These are phyloP conservation scores for Podospora pseudopauciseta DNA, from an alignment of 495 filamentous ascomycete genomes.

Conservation along the genomic window DNA sequence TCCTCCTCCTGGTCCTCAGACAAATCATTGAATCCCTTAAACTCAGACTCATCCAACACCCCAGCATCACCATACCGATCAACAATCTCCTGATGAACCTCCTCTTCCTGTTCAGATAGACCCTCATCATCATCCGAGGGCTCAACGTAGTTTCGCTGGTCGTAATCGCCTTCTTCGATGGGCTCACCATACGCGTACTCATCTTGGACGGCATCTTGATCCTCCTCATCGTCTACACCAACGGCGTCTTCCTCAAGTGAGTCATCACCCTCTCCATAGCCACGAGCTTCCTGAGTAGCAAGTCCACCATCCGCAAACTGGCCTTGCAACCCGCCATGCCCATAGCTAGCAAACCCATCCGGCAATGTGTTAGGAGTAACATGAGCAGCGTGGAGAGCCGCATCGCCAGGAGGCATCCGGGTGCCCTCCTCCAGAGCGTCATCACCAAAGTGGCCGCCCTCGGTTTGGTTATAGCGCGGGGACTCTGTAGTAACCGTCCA, in stretches of 20 bases:
- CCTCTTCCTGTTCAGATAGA: conserved; percentile 37
- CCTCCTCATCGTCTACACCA: conserved; percentile 20
- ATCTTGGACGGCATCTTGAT: conserved; percentile 24
- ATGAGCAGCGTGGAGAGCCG: conserved; percentile 12
- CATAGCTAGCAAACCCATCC: conserved; percentile 30
- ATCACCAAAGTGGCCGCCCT: conserved; percentile 26
- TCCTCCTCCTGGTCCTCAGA: conserved; percentile 23
- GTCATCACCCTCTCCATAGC: conserved; percentile 5
- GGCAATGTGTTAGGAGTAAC: conserved; percentile 18
- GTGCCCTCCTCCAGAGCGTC: conserved; percentile 25
- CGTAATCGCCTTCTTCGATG: conserved; percentile 33
- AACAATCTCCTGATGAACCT: conserved; percentile 35
- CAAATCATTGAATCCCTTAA: conserved; percentile 25
- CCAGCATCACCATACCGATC: conserved; percentile 37
- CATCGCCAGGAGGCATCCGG: conserved; percentile 9
- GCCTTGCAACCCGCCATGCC: not conserved
- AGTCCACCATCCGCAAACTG: not conserved
- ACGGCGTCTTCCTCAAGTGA: conserved; percentile 12
- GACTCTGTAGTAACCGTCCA: conserved; percentile 29
- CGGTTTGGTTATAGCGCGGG: conserved; percentile 25
- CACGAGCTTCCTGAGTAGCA: not conserved
- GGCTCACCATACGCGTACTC: conserved; percentile 26
- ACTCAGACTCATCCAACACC: conserved; percentile 36
- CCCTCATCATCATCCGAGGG: conserved; percentile 35
- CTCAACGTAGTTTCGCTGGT: conserved; percentile 27